Percentiles rank a stretch among this genome's conserved stretches.
These are phyloP conservation scores for Leptographium radiaticola DNA, from an alignment of 2,329 filamentous ascomycete species.

Conservation along the genomic window DNA sequence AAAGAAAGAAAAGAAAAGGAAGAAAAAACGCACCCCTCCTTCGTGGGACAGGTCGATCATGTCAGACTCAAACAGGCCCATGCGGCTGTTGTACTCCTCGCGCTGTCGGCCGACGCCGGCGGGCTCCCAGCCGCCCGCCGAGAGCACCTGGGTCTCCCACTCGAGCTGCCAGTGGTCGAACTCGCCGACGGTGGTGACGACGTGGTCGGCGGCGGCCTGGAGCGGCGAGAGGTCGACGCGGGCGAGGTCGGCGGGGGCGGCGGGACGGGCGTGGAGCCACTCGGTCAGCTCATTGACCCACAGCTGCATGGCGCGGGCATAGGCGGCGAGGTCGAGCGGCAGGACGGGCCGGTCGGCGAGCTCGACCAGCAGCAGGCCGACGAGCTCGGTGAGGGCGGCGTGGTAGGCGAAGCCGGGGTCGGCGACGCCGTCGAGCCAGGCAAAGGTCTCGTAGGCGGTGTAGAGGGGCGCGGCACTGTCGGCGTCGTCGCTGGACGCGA, in stretches of 20 bases:
- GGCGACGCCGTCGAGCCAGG: slow-evolving; percentile 68
- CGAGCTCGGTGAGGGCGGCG: slow-evolving; percentile 62
- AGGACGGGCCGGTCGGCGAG: slow-evolving; percentile 69
- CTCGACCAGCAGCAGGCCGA: slow-evolving; percentile 73
- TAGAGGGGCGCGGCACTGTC: slow-evolving; percentile 43
- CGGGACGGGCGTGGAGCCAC: slow-evolving; percentile 17
- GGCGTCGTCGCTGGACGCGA: slow-evolving; percentile 24
- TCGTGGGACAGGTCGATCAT: slow-evolving; percentile 62
- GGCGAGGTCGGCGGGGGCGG: slow-evolving; percentile 35
- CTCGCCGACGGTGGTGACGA: slow-evolving; percentile 44
- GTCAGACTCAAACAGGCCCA: slow-evolving; percentile 71
- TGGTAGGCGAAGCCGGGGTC: slow-evolving; percentile 81
- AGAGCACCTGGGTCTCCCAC: slow-evolving; percentile 64
- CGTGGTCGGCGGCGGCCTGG: slow-evolving; percentile 45
- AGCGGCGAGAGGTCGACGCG: slow-evolving; percentile 49
- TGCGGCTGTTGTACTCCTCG: slow-evolving; percentile 63
- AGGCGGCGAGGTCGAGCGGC: slow-evolving; percentile 67
- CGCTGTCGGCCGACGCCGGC: slow-evolving; percentile 52
- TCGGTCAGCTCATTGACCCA: slow-evolving; percentile 34
- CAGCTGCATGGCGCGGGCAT: slow-evolving; percentile 51
- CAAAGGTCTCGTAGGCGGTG: slow-evolving; percentile 81
- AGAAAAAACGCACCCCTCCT: slow-evolving; percentile 53
- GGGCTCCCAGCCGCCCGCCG: slow-evolving; percentile 63
- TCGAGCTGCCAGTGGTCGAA: slow-evolving; percentile 66
- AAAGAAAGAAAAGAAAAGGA: not conserved